Evolutionary conservation across 495 filamentous ascomycete genomes (phyloP).

Genomic region (Penicillium mononematosum): DNA sequence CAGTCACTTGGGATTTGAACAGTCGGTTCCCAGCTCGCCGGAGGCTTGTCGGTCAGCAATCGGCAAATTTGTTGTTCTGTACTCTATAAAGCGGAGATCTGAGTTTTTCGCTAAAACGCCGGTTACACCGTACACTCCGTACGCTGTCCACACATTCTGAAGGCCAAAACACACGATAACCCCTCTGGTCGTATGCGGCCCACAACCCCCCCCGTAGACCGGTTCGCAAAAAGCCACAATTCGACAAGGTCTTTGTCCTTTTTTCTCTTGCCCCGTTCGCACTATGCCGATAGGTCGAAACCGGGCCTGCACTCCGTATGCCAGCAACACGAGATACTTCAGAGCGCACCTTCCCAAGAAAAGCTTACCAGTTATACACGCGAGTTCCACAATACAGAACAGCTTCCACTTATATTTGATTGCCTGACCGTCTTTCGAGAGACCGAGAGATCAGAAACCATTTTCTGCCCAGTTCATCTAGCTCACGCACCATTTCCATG

Average conservation of each 20-base stretch:
- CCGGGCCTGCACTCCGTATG: background rate
- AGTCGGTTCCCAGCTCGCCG: background rate
- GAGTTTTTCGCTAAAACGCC: constrained; percentile 10
- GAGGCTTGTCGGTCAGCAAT: constrained; percentile 16
- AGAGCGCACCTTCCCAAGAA: background rate
- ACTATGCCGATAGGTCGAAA: background rate
- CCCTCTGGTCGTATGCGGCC: background rate
- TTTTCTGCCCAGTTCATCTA: constrained; percentile 7
- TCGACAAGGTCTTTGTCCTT: background rate
- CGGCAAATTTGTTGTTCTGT: background rate
- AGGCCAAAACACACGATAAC: background rate
- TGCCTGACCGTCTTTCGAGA: constrained; percentile 11
- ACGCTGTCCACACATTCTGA: background rate
- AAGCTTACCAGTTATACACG: background rate
- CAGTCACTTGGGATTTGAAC: constrained; percentile 2
- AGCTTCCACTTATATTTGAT: background rate
- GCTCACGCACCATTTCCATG: constrained; percentile 4
- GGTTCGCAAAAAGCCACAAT: constrained; percentile 7
- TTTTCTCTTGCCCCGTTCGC: background rate
- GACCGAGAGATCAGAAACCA: constrained; percentile 6
- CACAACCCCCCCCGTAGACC: too few species aligned
- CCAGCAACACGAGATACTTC: constrained; percentile 2
- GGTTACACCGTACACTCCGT: constrained; percentile 12
- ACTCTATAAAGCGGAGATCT: background rate
- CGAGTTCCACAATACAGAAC: constrained; percentile 12